Percentiles rank a stretch among this genome's conserved stretches.
Evolutionary conservation across 805 yeast species (phyloP).

Genomic region (Ogataea kodamae): DNA sequence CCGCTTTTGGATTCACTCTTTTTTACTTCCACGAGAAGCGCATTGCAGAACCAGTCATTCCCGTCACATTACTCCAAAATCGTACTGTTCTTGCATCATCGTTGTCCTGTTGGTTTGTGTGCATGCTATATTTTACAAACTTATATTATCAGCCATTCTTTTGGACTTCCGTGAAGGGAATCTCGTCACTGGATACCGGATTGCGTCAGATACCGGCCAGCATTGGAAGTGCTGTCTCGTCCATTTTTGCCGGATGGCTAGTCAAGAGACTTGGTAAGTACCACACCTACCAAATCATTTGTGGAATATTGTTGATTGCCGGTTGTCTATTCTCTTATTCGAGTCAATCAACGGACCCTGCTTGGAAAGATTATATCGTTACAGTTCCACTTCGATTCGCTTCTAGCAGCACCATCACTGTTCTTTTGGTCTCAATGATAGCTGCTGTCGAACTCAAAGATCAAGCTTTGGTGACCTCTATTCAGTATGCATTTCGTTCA

Average conservation of each 20-base stretch:
- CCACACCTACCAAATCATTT: slow-evolving; percentile 40
- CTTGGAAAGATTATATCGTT: slow-evolving; percentile 40
- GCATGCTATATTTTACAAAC: slow-evolving; percentile 62
- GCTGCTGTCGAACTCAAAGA: slow-evolving; percentile 64
- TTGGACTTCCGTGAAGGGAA: slow-evolving; percentile 32
- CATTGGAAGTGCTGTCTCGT: slow-evolving; percentile 63
- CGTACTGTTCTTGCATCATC: slow-evolving; percentile 64
- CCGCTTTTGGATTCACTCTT: slow-evolving; percentile 33
- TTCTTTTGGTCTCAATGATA: slow-evolving; percentile 68
- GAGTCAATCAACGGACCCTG: slow-evolving; percentile 15
- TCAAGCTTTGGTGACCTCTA: slow-evolving; percentile 85
- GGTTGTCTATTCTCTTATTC: slow-evolving; percentile 42
- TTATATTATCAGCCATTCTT: slow-evolving; percentile 71
- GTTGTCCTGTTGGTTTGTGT: slow-evolving; percentile 63
- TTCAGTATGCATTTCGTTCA: slow-evolving; percentile 68
- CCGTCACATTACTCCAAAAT: slow-evolving; percentile 51
- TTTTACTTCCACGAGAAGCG: slow-evolving; percentile 52
- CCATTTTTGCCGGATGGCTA: slow-evolving; percentile 60
- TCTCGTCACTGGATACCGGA: slow-evolving; percentile 35
- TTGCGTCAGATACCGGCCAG: slow-evolving; percentile 52
- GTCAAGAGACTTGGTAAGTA: slow-evolving; percentile 69
- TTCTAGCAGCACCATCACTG: slow-evolving; percentile 62
- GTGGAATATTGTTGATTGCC: slow-evolving; percentile 41
- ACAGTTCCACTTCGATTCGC: slow-evolving; percentile 58
- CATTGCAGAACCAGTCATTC: slow-evolving; percentile 63